Evolutionary conservation across 352 stramenopile genomes (phyloP).

Genomic region (Hyaloperonospora arabidopsidis): DNA sequence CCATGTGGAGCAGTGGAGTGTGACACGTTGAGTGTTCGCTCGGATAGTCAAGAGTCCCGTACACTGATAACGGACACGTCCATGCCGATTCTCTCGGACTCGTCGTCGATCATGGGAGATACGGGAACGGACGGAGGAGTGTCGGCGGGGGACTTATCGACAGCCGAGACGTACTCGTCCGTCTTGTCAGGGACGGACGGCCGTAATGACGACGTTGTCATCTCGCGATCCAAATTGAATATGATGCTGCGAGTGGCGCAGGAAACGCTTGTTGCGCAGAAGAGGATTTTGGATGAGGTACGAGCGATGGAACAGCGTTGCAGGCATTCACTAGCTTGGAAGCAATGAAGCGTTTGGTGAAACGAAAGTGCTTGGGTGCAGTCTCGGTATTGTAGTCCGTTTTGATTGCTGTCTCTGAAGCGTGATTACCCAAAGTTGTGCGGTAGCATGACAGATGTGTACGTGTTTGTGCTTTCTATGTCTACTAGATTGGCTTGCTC

Average conservation of each 20-base stretch:
- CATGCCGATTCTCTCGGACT: constrained; percentile 26
- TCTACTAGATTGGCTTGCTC: too few species aligned
- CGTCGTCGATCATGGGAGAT: constrained; percentile 22
- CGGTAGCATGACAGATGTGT: too few species aligned
- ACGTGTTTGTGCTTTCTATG: too few species aligned
- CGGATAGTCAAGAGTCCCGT: constrained; percentile 14
- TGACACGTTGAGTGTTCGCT: constrained; percentile 14
- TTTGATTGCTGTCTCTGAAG: too few species aligned
- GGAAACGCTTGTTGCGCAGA: constrained; percentile 48
- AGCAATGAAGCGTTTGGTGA: background rate
- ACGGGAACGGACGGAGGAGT: constrained; percentile 21
- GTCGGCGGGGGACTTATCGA: constrained; percentile 25
- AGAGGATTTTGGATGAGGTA: constrained; percentile 60
- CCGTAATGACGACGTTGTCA: constrained; percentile 28
- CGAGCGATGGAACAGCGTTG: constrained; percentile 40
- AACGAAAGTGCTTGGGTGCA: too few species aligned
- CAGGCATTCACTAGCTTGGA: constrained; percentile 15
- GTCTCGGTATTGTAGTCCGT: too few species aligned
- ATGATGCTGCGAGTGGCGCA: constrained; percentile 46
- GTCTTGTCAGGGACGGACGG: constrained; percentile 12
- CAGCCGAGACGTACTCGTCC: constrained; percentile 26
- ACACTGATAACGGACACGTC: constrained; percentile 13
- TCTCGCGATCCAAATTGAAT: constrained; percentile 47
- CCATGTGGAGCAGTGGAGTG: constrained; percentile 16
- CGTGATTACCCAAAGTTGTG: too few species aligned